A percentile compares a stretch with the other conserved stretches of the same genome.
phyloP scores from a whole-genome alignment of 2,329 filamentous ascomycete genomes.

The Elsinoe perseae region DNA sequence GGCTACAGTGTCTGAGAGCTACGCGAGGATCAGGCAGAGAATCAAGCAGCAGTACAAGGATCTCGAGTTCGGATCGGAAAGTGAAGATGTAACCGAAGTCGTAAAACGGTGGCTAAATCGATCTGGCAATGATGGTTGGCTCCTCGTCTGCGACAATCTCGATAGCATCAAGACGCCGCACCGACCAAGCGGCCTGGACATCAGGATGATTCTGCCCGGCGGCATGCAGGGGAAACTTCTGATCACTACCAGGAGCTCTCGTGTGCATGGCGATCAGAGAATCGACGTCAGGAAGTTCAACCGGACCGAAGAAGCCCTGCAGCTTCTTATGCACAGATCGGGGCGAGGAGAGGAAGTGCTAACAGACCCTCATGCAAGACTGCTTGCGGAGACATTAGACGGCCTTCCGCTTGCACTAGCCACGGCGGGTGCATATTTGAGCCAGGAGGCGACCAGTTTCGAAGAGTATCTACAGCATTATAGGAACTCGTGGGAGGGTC shows the following conservation, averaged over 20 bases:
- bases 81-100: background rate
- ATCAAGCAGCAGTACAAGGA: background rate
- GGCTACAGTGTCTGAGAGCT: background rate
- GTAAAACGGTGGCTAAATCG: conserved; percentile 26
- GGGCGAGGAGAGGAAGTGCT: background rate
- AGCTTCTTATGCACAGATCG: background rate
- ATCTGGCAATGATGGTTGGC: conserved; percentile 27
- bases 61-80: background rate
- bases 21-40: background rate
- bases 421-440: conserved; percentile 24
- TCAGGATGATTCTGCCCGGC: conserved; percentile 23
- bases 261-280: background rate
- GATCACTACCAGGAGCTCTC: conserved; percentile 23
- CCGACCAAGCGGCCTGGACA: conserved; percentile 17
- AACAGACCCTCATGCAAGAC: background rate
- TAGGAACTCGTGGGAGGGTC: conserved; percentile 13
- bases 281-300: background rate
- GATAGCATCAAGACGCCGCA: conserved; percentile 20
- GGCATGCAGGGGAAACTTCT: conserved; percentile 26
- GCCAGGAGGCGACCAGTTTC: conserved; percentile 16
- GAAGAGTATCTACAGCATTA: conserved; percentile 16
- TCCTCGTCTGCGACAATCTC: conserved; percentile 33
- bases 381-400: conserved; percentile 24
- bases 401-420: conserved; percentile 26
- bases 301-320: background rate